phyloP scores from a whole-genome alignment of 768 basidiomycete genomes.

The Glaciozyma martinii region DNA sequence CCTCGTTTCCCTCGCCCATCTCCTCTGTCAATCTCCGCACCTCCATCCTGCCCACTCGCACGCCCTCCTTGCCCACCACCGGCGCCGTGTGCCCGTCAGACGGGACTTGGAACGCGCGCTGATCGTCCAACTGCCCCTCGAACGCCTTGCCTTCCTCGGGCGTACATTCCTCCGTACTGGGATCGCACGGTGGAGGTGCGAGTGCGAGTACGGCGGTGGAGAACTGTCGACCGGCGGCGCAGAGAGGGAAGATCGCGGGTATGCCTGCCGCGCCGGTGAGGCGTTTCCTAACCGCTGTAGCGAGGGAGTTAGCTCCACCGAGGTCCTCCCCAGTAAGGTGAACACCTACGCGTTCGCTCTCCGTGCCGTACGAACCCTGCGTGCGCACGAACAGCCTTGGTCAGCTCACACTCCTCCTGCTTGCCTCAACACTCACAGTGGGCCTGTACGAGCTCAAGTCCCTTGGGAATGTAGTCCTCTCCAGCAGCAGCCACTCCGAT shows the following conservation, averaged over 20 bases:
- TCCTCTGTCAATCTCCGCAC: slow-evolving; percentile 10
- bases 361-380: slow-evolving; percentile 23
- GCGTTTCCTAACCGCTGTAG: slow-evolving; percentile 7
- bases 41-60: background rate
- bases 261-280: slow-evolving; percentile 19
- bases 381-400: background rate
- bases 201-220: slow-evolving; percentile 16
- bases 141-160: background rate
- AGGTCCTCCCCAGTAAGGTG: background rate
- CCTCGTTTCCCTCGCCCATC: background rate
- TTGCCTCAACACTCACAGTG: slow-evolving; percentile 10
- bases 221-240: slow-evolving; percentile 17
- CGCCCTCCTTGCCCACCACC: background rate
- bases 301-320: background rate
- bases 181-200: background rate
- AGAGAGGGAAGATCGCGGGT: slow-evolving; percentile 16
- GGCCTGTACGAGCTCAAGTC: slow-evolving; percentile 23
- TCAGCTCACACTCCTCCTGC: background rate
- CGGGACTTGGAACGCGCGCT: background rate
- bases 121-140: background rate
- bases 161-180: too few relatives aligned
- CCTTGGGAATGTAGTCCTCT: slow-evolving; percentile 2
- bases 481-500: background rate
- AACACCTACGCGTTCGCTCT: slow-evolving; percentile 8
- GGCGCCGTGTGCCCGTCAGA: background rate